phyloP scores from a whole-genome alignment of 805 yeast genomes.

The Sungouiozyma intestinalis region DNA sequence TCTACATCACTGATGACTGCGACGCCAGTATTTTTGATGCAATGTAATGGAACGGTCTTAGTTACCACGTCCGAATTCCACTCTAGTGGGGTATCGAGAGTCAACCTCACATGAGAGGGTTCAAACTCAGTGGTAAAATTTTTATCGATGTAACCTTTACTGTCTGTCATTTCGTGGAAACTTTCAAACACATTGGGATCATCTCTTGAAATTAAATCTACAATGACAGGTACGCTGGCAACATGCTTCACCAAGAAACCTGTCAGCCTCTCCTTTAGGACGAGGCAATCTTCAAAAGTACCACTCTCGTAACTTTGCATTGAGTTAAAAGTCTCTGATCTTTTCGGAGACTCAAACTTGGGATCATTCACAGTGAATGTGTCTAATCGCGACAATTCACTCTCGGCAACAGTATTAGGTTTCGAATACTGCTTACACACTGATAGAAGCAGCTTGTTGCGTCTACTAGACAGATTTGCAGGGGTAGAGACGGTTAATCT shows the following conservation, averaged over 20 bases:
- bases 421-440: constrained; percentile 47
- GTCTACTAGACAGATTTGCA: constrained; percentile 52
- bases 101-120: constrained; percentile 33
- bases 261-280: constrained; percentile 52
- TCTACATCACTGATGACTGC: constrained; percentile 86
- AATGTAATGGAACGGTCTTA: constrained; percentile 4
- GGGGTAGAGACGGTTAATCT: constrained; percentile 65
- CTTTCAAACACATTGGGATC: constrained; percentile 27
- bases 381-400: not conserved
- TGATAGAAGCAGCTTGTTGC: constrained; percentile 57
- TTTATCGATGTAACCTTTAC: constrained; percentile 53
- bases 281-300: constrained; percentile 7
- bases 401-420: constrained; percentile 4
- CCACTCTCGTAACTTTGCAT: not conserved
- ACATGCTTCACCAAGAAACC: constrained; percentile 63
- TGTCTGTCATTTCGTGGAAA: constrained; percentile 42
- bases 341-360: not conserved
- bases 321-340: not conserved
- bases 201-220: constrained; percentile 37
- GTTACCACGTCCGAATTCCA: constrained; percentile 8
- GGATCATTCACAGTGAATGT: not conserved
- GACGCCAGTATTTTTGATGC: constrained; percentile 35
- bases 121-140: constrained; percentile 44
- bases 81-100: constrained; percentile 14
- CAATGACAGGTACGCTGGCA: constrained; percentile 41